phyloP scores from a whole-genome alignment of 495 filamentous ascomycete genomes.

The Staphylotrichum tortipilum region DNA sequence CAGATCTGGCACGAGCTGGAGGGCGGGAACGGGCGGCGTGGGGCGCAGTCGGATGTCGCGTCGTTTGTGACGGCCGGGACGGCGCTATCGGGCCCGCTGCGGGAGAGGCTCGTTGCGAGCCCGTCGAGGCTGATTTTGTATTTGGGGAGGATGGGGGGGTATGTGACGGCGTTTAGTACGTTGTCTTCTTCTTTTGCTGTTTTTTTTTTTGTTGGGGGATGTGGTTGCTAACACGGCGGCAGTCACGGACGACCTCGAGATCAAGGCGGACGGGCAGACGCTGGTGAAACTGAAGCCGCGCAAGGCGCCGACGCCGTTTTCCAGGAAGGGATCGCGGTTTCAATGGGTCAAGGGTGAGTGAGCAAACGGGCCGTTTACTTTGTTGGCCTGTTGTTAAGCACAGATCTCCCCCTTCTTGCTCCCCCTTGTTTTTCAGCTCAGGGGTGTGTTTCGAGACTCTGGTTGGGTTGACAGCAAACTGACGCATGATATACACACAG shows the following conservation, averaged over 20 bases:
- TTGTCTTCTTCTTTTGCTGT: background rate
- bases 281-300: conserved; percentile 24
- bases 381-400: too few relatives aligned
- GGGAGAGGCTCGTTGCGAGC: conserved; percentile 22
- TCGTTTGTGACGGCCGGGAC: conserved; percentile 28
- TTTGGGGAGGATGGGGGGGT: conserved; percentile 24
- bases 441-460: too few relatives aligned
- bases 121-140: conserved; percentile 23
- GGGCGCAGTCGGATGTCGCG: conserved; percentile 17
- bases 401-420: too few relatives aligned
- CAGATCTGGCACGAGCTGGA: conserved; percentile 30
- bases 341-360: conserved; percentile 24
- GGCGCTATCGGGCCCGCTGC: conserved; percentile 21
- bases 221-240: background rate
- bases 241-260: conserved; percentile 28
- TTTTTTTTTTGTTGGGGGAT: background rate
- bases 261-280: conserved; percentile 22
- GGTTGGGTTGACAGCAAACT: background rate
- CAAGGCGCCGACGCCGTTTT: conserved; percentile 16
- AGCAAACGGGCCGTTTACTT: too few relatives aligned
- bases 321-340: conserved; percentile 20
- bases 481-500: conserved; percentile 4
- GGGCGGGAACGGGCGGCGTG: conserved; percentile 6
- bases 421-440: too few relatives aligned
- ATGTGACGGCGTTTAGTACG: conserved; percentile 24